Evolutionary conservation across 495 filamentous ascomycete species (phyloP).

Genomic region (Sporormia fimetaria): DNA sequence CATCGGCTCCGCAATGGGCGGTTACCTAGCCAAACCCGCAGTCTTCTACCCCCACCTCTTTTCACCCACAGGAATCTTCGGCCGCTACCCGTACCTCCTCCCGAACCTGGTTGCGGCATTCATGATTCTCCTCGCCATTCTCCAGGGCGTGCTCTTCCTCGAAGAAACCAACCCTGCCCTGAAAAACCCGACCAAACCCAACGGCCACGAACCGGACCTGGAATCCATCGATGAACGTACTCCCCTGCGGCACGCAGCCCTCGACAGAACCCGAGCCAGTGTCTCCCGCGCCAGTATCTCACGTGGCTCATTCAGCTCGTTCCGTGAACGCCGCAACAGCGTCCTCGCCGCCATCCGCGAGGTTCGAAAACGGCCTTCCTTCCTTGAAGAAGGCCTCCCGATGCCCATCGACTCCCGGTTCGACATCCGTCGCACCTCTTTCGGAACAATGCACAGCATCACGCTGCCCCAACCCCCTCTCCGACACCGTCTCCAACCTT

Average conservation of each 20-base stretch:
- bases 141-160: slow-evolving; percentile 24
- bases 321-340: slow-evolving; percentile 2
- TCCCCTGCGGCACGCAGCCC: slow-evolving; percentile 13
- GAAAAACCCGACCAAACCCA: slow-evolving; percentile 6
- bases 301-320: no score
- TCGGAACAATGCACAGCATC: slow-evolving; percentile 24
- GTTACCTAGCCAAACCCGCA: slow-evolving; percentile 25
- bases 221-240: slow-evolving; percentile 11
- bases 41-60: slow-evolving; percentile 19
- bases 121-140: slow-evolving; percentile 18
- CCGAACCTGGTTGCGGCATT: slow-evolving; percentile 22
- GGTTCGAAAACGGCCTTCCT: slow-evolving; percentile 11
- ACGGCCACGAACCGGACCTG: no score
- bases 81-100: slow-evolving; percentile 23
- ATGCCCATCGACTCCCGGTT: slow-evolving; percentile 15
- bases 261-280: no score
- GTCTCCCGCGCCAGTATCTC: no score
- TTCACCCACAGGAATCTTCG: slow-evolving; percentile 17
- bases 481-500: background rate
- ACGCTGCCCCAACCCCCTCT: slow-evolving; percentile 3
- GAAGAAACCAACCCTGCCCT: slow-evolving; percentile 18
- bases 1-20: slow-evolving; percentile 26
- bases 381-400: slow-evolving; percentile 22
- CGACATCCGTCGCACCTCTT: slow-evolving; percentile 21
- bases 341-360: slow-evolving; percentile 2